A percentile compares a stretch with the other conserved stretches of the same genome.
Conservation (phyloP, 2,329 filamentous ascomycete species). For the Clonostachys sp. region DNA sequence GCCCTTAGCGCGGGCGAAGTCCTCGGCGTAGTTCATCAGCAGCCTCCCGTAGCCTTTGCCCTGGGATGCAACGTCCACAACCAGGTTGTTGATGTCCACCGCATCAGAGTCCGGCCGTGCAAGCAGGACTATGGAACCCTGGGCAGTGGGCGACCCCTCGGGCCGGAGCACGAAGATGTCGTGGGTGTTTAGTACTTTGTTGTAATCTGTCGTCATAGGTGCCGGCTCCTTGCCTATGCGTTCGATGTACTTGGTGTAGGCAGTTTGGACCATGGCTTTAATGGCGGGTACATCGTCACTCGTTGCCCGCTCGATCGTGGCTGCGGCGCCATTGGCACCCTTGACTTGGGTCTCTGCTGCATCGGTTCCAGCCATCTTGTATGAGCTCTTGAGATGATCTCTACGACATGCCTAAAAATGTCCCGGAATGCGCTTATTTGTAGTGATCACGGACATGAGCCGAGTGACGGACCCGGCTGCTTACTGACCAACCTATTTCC, state of each 20-base stretch:
- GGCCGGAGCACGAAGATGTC: constrained; percentile 14
- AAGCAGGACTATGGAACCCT: constrained; percentile 21
- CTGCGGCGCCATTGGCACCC: too few species aligned
- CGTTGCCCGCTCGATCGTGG: not conserved
- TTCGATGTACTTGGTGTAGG: constrained; percentile 24
- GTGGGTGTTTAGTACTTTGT: constrained; percentile 13
- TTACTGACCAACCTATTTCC: too few species aligned
- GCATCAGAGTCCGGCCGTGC: constrained; percentile 7
- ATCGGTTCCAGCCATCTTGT: too few species aligned
- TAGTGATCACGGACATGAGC: too few species aligned
- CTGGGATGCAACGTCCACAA: constrained; percentile 18
- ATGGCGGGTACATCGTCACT: constrained; percentile 17
- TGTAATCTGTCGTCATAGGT: constrained; percentile 27
- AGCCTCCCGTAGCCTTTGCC: constrained; percentile 22
- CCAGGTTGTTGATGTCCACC: constrained; percentile 17
- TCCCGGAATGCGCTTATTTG: too few species aligned
- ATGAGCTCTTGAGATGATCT: too few species aligned
- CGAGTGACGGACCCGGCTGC: too few species aligned
- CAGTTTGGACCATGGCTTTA: constrained; percentile 17
- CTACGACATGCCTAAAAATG: too few species aligned
- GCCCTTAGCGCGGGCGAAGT: constrained; percentile 13
- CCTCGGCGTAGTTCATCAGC: constrained; percentile 21
- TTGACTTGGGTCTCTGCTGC: too few species aligned
- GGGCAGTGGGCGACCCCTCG: not conserved
- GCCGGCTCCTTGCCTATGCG: constrained; percentile 26